phyloP scores from a whole-genome alignment of 768 basidiomycete species.

The Lenzites betulinus region DNA sequence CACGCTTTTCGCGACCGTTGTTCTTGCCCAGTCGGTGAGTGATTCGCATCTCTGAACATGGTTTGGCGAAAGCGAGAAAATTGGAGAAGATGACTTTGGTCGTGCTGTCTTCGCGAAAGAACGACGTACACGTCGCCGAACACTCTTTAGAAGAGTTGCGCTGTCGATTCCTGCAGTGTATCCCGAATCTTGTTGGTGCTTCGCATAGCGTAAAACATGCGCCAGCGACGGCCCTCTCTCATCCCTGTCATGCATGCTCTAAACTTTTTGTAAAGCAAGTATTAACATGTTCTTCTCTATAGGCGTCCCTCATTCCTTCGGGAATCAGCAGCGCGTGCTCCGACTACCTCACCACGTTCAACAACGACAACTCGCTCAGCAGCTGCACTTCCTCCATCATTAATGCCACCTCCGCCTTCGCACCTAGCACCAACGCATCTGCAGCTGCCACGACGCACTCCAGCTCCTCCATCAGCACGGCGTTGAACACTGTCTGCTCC shows the following conservation, averaged over 20 bases:
- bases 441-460: constrained; percentile 31
- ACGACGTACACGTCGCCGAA: too few relatives aligned
- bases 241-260: too few relatives aligned
- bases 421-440: constrained; percentile 44
- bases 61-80: background rate
- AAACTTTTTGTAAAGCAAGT: background rate
- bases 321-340: constrained; percentile 58
- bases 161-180: too few relatives aligned
- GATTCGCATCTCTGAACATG: background rate
- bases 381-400: constrained; percentile 67
- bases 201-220: too few relatives aligned
- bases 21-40: constrained; percentile 46
- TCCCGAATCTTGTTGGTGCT: too few relatives aligned
- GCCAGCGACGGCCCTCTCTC: too few relatives aligned
- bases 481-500: constrained; percentile 60
- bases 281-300: constrained; percentile 23
- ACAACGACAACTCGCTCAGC: constrained; percentile 57
- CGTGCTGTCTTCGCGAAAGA: too few relatives aligned
- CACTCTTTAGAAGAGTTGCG: too few relatives aligned
- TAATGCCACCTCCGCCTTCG: constrained; percentile 56
- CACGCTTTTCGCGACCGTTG: constrained; percentile 52
- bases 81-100: too few relatives aligned
- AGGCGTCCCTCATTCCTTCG: constrained; percentile 61
- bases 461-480: constrained; percentile 46
- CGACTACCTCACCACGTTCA: constrained; percentile 60